Evolutionary conservation across 495 filamentous ascomycete genomes (phyloP), one percentile per base, ranked within the genome.

Genomic region (Penicillium paradoxum): DNA sequence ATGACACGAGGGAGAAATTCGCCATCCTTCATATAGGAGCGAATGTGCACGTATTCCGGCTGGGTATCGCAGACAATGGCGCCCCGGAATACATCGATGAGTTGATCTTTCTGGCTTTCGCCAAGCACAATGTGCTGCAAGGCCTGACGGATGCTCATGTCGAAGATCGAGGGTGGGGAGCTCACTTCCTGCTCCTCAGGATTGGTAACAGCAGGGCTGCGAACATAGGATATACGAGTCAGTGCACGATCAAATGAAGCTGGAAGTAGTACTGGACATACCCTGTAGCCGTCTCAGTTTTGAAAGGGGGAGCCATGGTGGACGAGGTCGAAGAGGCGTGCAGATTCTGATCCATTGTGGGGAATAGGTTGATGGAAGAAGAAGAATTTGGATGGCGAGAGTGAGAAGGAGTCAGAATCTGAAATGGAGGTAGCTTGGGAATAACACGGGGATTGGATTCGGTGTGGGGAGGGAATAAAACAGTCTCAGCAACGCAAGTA

Each of bases 1-100:
- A 53, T 42, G 1, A 56, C 13, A 2, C 32, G 49, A 15, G 53
- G 57, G 13, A 13, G 14, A 14, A 60, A 60, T 3, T 60, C 53
- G 1, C 32, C 7, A 1, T 22, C 17, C 1, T 3, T 19, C 0
- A 56, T 13, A 21, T 37, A 60, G 0, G 32, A 40, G 1, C 40
- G 41, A 4, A 60, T 48, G 13, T 55, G 42, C 0, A 29, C 17
- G 14, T 37, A 27, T 6, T 55, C 51, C 2, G 46, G 42, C 19
- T 48, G 14, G 1, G 13, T 11, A 10, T 52, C 24, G 1, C 22
- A 6, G 3, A 34, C 13, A 4, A 49, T 18, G 14, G 39, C 15
- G 3, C 37, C 38, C 6, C 21, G 22, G 11, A 56, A 49, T 6
- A 51, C 21, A 17, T 10, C 24, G 2, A 8, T 11, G 5, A 52